Base-by-base conservation (phyloP, 2,329 filamentous ascomycete genomes). In the Septoria petroselini region DNA sequence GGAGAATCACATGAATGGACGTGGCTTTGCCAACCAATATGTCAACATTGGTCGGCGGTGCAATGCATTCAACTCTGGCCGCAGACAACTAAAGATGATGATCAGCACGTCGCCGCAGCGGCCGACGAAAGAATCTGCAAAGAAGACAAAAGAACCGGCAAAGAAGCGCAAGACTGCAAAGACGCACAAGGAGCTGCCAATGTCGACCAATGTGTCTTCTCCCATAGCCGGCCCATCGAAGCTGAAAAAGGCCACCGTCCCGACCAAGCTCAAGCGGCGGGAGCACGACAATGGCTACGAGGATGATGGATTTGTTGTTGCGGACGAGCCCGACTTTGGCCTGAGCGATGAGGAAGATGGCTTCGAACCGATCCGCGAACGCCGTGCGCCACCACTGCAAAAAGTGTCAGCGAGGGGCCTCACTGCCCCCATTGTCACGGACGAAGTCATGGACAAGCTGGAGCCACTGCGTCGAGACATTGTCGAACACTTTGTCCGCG, bases 1-100 rank as follows among this genome's bases (percentile, higher is more conserved):
- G 69, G 73, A 84, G 27, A 61, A 61, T 35, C 50, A 57, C n/a
- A 41, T 63, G 40, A 68, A 67, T 51, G 62, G 61, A 34, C 73
- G 73, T 39, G 80, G 81, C 3, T 91, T 95, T 65, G 80, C 88
- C 1, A 80, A 82, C 45, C 82, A 86, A 58, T 95, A 96, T 65
- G 75, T 90, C 40, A 53, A 71, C 65, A 66, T 73, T 35, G 75
- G 73, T 8, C 58, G 50, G n/a, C 74, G 72, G 31, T 71, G 71
- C 45, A 62, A 67, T 12, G 72, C 77, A 12, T 82, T 77, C 57
- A 63, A 68, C 15, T 61, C 59, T 41, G 73, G 76, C 11, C 67
- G 69, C 40, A 64, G 67, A 19, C 65, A 66, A 53, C 52, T 84
- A 54, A 73, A 74, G 50, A 70, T 85, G 41, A 74, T 80, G 55